A percentile compares a stretch with the other conserved stretches of the same genome.
These are phyloP conservation scores for Symbiodinium pilosum DNA, from an alignment of 73 alveolate species.

Conservation along the genomic window DNA sequence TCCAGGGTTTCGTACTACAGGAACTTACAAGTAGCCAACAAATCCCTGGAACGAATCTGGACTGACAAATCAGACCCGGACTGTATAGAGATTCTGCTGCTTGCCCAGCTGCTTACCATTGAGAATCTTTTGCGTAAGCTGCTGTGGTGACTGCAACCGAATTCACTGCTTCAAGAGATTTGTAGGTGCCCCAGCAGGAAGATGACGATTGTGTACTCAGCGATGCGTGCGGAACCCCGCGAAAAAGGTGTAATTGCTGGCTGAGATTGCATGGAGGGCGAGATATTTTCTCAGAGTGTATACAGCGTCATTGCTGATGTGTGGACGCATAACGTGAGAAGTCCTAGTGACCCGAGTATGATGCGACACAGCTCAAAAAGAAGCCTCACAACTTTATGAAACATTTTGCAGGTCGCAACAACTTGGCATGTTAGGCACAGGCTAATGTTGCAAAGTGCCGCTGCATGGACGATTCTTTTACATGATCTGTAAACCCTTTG, in stretches of 20 bases:
- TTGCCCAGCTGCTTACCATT: constrained; percentile 18
- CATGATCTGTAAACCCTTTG: too few relatives aligned
- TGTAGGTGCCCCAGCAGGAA: constrained; percentile 24
- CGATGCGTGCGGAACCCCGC: background rate
- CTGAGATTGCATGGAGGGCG: too few relatives aligned
- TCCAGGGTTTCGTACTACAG: background rate
- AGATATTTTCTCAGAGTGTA: too few relatives aligned
- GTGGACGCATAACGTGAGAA: too few relatives aligned
- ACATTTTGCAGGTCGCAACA: too few relatives aligned
- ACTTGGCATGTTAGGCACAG: too few relatives aligned
- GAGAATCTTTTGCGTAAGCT: constrained; percentile 5
- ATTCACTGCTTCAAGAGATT: constrained; percentile 11
- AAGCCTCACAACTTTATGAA: too few relatives aligned
- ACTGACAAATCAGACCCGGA: background rate
- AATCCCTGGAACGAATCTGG: background rate
- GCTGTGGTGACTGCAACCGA: constrained; percentile 2
- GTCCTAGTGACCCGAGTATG: too few relatives aligned
- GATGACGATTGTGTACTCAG: background rate
- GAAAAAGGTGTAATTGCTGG: background rate
- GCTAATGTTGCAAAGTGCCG: too few relatives aligned
- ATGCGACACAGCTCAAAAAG: too few relatives aligned
- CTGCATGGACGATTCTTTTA: too few relatives aligned
- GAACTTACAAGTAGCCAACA: background rate
- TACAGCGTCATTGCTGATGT: too few relatives aligned
- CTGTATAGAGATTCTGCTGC: background rate